Evolutionary conservation across 1,284 basidiomycete genomes (phyloP), one percentile per base, ranked within the genome.

Genomic region (Acaromyces ingoldii): DNA sequence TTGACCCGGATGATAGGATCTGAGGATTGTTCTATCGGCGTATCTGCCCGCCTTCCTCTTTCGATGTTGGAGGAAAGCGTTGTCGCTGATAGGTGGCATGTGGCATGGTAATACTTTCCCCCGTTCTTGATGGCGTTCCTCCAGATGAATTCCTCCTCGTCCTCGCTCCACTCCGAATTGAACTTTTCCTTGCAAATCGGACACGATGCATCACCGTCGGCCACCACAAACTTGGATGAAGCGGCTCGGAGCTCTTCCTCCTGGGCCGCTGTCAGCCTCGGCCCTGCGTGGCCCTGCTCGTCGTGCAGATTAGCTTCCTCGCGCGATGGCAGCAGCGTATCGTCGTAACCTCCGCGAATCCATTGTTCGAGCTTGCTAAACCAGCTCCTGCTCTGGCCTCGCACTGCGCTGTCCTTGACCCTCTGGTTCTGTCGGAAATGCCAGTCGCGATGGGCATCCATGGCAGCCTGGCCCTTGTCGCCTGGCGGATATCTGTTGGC

Each of bases 141-240:
- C 90, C 91, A 99, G 17, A 97, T 87, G 92, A 93, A 98, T 65
- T 97, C 95, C 78, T 98, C 95, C 59, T 95, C 91, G 51, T 96
- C 92, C 74, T 98, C 91, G 54, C 85, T 79, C 77, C 90, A 97
- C 77, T 97, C 93, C 61, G 86, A 84, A 79, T 90, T 89, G 77
- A 98, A 82, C 50, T 77, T 77, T 77, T 99, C 95, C 80, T 96
- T 95, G 83, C 95, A 98, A 60, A 99, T 90, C 15, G 91, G 91
- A 79, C 95, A 99, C 38, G 87, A 85, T 60, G 87, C 79, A 29
- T 80, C 78, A 1, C 69, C 62, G 0, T 91, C 91, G 26, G 92
- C 88, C 60, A 90, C 83, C 62, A 98, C 88, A 86, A 65, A 66
- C 0, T 60, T 51, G 15, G 58, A 55, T 1, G 62, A 57, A 10